Base-by-base conservation (phyloP, 1,284 basidiomycete species). In the Volvariella volvacea region DNA sequence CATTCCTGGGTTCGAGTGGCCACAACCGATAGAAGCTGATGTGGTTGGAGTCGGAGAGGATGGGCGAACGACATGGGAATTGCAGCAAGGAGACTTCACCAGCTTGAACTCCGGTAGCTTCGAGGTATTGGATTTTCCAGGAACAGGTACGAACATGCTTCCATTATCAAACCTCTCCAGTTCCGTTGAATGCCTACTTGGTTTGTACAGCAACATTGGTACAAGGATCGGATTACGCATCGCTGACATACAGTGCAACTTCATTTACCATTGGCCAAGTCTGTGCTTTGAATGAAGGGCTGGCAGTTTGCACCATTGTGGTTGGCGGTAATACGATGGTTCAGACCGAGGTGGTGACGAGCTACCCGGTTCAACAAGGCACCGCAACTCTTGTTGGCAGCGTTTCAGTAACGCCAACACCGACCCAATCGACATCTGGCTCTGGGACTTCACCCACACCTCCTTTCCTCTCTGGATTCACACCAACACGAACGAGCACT, bases 1-100 rank as follows among this genome's bases (percentile, higher is more conserved):
- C 49, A 60, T 75, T 41, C 72, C 71, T 3, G 70, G 62, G 22
- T 70, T 72, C 41, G 67, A 74, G n/a, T n/a, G n/a, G 46, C 60
- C 65, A 8, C 67, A 71, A 52, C 64, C 67, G 3, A 46, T 73
- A 22, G 67, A 66, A 40, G 70, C 65, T 30, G 56, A 63, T 41
- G 51, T 63, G 19, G 37, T 70, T 16, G 71, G 69, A 8, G 64
- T 66, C 10, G 70, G 65, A 4, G 41, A 54, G 12, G 55, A 67
- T 41, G 67, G 71, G 9, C 57, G 58, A 31, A 73, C 72, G 14
- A 71, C 73, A 16, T 74, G 63, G 56, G 55, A 54, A 22, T 46
- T 73, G 33, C 53, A 64, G 6, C 60, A 68, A 32, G 71, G 67
- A 2, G 55, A 57, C 20, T 47, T 63, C 7, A 69, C 62, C 30